phyloP scores from a whole-genome alignment of 2,329 filamentous ascomycete species.

The Ophiosphaerella herpotricha region DNA sequence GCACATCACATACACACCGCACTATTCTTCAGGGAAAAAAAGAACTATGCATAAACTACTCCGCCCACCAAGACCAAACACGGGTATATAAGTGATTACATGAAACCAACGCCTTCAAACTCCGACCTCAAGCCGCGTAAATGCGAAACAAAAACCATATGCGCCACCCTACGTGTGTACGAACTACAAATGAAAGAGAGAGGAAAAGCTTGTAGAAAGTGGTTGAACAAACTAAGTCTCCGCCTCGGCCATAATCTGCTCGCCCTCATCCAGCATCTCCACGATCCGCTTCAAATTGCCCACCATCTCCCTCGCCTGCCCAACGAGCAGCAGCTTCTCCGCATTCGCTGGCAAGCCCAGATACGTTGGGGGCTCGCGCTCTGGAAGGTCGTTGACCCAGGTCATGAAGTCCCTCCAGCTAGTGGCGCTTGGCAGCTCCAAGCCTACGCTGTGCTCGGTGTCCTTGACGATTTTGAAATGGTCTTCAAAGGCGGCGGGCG shows the following conservation, averaged over 20 bases:
- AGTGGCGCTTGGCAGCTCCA: constrained; percentile 80
- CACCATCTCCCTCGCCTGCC: constrained; percentile 83
- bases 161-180: too few species aligned
- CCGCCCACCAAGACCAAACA: too few species aligned
- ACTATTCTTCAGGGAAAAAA: too few species aligned
- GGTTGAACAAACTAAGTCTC: constrained; percentile 9
- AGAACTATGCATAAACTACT: too few species aligned
- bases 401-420: constrained; percentile 81
- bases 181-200: too few species aligned
- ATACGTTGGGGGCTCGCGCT: constrained; percentile 95
- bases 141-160: too few species aligned
- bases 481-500: constrained; percentile 86
- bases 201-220: too few species aligned
- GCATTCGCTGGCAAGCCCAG: constrained; percentile 92
- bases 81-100: too few species aligned
- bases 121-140: too few species aligned
- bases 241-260: constrained; percentile 79
- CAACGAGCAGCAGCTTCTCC: constrained; percentile 91
- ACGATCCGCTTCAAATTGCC: constrained; percentile 82
- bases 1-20: too few species aligned
- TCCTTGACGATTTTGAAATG: constrained; percentile 83
- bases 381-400: constrained; percentile 91
- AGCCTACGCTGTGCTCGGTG: constrained; percentile 58
- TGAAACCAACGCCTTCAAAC: too few species aligned
- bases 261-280: constrained; percentile 88